Evolutionary conservation across 768 basidiomycete species (phyloP).

Genomic region (Suillus variegatus): DNA sequence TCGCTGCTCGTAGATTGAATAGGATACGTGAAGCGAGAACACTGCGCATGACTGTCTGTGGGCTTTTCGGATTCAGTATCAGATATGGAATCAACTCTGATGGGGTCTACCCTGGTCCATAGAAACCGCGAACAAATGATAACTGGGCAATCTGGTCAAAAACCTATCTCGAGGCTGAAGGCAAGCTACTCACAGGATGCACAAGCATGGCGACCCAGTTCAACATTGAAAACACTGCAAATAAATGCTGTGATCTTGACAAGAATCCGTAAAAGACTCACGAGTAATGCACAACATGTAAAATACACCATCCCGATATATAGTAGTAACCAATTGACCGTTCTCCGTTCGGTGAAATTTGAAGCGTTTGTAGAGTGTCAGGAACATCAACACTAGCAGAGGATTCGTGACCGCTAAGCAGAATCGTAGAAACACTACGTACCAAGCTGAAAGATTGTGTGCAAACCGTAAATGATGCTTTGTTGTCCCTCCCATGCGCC

Average conservation of each 20-base stretch:
- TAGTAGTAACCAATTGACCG: neutral
- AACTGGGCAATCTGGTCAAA: neutral
- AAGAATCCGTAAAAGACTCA: neutral
- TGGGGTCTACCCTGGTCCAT: neutral
- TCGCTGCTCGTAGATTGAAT: constrained; percentile 10
- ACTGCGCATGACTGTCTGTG: constrained; percentile 7
- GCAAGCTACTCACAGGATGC: neutral
- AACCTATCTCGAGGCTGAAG: neutral
- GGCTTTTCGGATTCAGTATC: neutral
- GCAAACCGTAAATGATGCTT: neutral
- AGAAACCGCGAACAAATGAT: neutral
- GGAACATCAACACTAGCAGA: neutral
- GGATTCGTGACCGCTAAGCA: no score
- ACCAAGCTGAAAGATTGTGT: neutral
- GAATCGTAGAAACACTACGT: neutral
- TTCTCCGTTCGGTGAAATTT: neutral
- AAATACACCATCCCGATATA: neutral
- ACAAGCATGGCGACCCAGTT: neutral
- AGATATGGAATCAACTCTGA: neutral
- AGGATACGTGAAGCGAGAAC: constrained; percentile 12
- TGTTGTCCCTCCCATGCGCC: neutral
- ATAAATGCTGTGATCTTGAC: neutral
- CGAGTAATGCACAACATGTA: neutral
- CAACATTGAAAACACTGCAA: neutral
- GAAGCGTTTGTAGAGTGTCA: neutral